Evolutionary conservation across 2,329 filamentous ascomycete species (phyloP).

Genomic region (Sporothrix sp.): DNA sequence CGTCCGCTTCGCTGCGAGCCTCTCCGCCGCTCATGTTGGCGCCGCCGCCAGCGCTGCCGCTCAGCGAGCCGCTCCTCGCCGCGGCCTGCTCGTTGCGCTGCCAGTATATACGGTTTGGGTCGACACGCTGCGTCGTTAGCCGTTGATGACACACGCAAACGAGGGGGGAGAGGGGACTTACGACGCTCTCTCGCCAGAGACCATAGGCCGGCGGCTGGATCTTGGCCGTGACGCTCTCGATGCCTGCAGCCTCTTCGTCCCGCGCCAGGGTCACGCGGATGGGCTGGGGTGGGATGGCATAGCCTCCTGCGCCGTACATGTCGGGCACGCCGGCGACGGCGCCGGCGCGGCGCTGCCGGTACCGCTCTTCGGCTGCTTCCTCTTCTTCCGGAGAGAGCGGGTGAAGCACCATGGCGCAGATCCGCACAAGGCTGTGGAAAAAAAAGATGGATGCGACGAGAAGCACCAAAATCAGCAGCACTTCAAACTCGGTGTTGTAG

Average conservation of each 20-base stretch:
- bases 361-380: slow-evolving; percentile 24
- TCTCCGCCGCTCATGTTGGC: slow-evolving; percentile 4
- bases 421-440: slow-evolving; percentile 64
- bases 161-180: slow-evolving; percentile 35
- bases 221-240: slow-evolving; percentile 46
- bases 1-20: background rate
- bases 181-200: slow-evolving; percentile 72
- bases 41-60: slow-evolving; percentile 20
- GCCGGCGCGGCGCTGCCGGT: slow-evolving; percentile 16
- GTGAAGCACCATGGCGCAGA: slow-evolving; percentile 56
- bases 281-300: slow-evolving; percentile 59
- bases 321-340: slow-evolving; percentile 26
- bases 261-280: slow-evolving; percentile 67
- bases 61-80: too few species aligned
- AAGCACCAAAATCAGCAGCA: slow-evolving; percentile 70
- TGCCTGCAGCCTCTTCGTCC: slow-evolving; percentile 59
- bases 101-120: slow-evolving; percentile 76
- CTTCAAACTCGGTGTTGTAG: slow-evolving; percentile 61
- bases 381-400: slow-evolving; percentile 26
- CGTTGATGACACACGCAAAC: background rate
- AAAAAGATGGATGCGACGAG: slow-evolving; percentile 68
- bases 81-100: slow-evolving; percentile 59
- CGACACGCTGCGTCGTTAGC: slow-evolving; percentile 48
- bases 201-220: slow-evolving; percentile 74
- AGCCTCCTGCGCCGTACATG: slow-evolving; percentile 50